Percentiles rank a stretch among this genome's conserved stretches.
Evolutionary conservation across 2,329 filamentous ascomycete genomes (phyloP).

Genomic region (Fusarium sp.): DNA sequence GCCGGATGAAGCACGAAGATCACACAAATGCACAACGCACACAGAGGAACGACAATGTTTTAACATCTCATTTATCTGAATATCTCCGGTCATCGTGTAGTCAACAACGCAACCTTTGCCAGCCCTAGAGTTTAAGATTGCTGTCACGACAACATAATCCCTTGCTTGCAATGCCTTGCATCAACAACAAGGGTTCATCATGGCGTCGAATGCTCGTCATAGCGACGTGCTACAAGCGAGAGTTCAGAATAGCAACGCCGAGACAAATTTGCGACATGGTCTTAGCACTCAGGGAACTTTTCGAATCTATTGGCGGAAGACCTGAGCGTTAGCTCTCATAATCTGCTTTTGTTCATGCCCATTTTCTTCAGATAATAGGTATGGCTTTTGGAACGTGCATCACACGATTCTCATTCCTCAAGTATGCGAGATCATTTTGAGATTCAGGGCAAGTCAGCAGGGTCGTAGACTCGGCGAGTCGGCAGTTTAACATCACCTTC

Average conservation of each 20-base stretch:
- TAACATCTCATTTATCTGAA: slow-evolving; percentile 25
- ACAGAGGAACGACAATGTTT: slow-evolving; percentile 24
- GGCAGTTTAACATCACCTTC: neutral
- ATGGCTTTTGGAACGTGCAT: neutral
- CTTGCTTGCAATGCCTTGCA: slow-evolving; percentile 27
- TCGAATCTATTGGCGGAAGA: slow-evolving; percentile 17
- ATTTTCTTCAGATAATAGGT: neutral
- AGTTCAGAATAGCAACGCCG: slow-evolving; percentile 18
- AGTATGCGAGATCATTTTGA: slow-evolving; percentile 1
- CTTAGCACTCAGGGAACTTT: neutral
- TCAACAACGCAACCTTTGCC: neutral
- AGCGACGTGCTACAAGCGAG: slow-evolving; percentile 18
- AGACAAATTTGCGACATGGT: slow-evolving; percentile 19
- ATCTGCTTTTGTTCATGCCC: neutral
- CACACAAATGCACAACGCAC: slow-evolving; percentile 16
- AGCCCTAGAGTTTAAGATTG: slow-evolving; percentile 16
- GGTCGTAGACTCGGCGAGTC: neutral
- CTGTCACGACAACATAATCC: slow-evolving; percentile 20
- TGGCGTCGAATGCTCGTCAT: slow-evolving; percentile 16
- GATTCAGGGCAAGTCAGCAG: neutral
- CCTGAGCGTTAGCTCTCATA: neutral
- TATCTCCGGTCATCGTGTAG: neutral
- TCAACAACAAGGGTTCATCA: slow-evolving; percentile 5
- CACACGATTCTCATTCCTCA: neutral
- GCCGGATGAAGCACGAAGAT: slow-evolving; percentile 9